Conservation (phyloP, 257 asterid species). For the Solanum lycopersicoides region DNA sequence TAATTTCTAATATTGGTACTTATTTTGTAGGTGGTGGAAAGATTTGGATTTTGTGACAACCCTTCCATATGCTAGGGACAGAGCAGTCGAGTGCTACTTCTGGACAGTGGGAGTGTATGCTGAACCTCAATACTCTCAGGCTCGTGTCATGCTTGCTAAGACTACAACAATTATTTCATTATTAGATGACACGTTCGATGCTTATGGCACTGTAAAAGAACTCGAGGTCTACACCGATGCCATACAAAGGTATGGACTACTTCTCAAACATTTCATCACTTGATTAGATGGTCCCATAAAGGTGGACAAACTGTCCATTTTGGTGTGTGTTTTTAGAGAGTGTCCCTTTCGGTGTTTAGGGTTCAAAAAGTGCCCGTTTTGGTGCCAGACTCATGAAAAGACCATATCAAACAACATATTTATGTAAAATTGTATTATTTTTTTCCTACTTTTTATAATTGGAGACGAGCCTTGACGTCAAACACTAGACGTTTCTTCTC, state of each 20-base stretch:
- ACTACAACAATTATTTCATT: not conserved
- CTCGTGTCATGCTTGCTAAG: not conserved
- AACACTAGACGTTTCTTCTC: not conserved
- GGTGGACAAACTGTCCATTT: too few species aligned
- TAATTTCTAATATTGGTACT: not conserved
- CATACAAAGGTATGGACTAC: not conserved
- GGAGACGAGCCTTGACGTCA: not conserved
- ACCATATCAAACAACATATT: not conserved
- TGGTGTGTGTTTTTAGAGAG: too few species aligned
- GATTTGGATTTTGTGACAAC: not conserved
- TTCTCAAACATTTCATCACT: not conserved
- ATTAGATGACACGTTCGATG: not conserved
- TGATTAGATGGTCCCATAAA: not conserved
- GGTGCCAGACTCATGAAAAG: not conserved
- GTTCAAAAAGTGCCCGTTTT: too few species aligned
- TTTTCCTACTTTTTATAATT: not conserved
- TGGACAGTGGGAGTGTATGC: not conserved
- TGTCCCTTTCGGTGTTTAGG: too few species aligned
- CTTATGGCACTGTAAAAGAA: not conserved
- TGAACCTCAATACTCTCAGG: not conserved
- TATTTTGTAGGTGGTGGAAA: not conserved
- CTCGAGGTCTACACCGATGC: not conserved
- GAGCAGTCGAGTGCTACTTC: not conserved
- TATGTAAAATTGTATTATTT: not conserved
- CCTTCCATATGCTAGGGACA: not conserved